These are phyloP conservation scores for Solanum virginianum DNA, from an alignment of 257 asterid genomes.

Conservation along the genomic window DNA sequence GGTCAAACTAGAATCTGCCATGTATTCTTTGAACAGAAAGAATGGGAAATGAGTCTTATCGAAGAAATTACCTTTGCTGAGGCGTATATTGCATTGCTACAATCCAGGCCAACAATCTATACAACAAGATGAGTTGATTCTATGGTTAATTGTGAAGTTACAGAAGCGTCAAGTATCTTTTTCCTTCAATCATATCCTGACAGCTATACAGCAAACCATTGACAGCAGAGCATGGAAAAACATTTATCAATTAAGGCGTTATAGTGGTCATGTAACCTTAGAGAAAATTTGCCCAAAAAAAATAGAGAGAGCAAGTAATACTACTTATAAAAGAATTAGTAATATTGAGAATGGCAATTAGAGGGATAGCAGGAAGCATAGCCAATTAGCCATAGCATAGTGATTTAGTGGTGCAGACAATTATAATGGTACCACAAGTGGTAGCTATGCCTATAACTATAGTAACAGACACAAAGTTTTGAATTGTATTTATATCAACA, in stretches of 20 bases:
- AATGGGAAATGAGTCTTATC: background rate
- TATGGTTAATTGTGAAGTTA: background rate
- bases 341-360: background rate
- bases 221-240: background rate
- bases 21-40: background rate
- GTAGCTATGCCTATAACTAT: background rate
- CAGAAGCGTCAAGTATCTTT: background rate
- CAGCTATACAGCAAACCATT: slow-evolving; percentile 2
- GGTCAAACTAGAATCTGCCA: background rate
- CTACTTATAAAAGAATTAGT: background rate
- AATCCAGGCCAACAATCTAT: slow-evolving; percentile 87
- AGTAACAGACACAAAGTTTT: background rate
- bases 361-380: background rate
- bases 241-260: background rate
- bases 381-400: background rate
- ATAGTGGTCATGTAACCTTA: background rate
- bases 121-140: slow-evolving; percentile 16
- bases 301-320: background rate
- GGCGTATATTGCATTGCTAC: slow-evolving; percentile 83
- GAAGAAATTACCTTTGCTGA: slow-evolving; percentile 75
- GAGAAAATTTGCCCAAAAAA: background rate
- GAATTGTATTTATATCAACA: slow-evolving; percentile 2
- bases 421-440: background rate
- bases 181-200: slow-evolving; percentile 5
- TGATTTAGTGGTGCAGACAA: background rate